These are phyloP conservation scores for Umbelopsis isabellina DNA, from an alignment of 192 early-diverging fungal genomes.

Conservation along the genomic window DNA sequence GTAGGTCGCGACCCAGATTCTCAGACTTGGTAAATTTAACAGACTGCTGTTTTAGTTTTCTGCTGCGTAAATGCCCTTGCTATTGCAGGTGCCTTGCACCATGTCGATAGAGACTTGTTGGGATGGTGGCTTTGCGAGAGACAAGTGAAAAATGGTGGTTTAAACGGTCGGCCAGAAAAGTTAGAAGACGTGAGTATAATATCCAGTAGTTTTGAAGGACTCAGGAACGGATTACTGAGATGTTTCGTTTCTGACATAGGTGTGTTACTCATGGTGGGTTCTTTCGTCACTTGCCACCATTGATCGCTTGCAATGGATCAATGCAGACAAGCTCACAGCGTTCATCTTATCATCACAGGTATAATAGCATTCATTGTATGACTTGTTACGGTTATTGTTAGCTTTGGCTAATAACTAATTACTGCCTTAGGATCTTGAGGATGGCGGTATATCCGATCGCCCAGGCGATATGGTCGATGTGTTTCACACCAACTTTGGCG, in stretches of 20 bases:
- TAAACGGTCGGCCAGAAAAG: constrained; percentile 97
- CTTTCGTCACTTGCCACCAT: constrained; percentile 85
- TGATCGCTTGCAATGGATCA: constrained; percentile 84
- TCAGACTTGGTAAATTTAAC: background rate
- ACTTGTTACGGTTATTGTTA: background rate
- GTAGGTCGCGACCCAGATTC: background rate
- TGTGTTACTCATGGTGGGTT: constrained; percentile 99
- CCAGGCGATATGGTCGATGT: constrained; percentile 92
- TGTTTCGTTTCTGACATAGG: constrained; percentile 41
- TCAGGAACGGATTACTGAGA: background rate
- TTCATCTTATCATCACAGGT: constrained; percentile 88
- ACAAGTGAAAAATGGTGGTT: constrained; percentile 88
- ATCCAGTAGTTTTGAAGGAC: background rate
- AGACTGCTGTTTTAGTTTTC: constrained; percentile 66
- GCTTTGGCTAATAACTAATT: background rate
- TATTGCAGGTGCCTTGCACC: constrained; percentile 75
- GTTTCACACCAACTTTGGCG: constrained; percentile 96
- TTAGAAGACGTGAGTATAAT: constrained; percentile 79
- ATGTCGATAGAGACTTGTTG: constrained; percentile 81
- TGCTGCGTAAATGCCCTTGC: constrained; percentile 89
- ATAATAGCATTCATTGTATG: background rate
- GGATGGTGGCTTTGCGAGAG: constrained; percentile 94
- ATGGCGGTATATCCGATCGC: constrained; percentile 93
- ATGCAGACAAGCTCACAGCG: constrained; percentile 64
- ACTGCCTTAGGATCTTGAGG: constrained; percentile 65